phyloP scores from a whole-genome alignment of 306 rosid genomes.

The Cicer pinnatifidum region DNA sequence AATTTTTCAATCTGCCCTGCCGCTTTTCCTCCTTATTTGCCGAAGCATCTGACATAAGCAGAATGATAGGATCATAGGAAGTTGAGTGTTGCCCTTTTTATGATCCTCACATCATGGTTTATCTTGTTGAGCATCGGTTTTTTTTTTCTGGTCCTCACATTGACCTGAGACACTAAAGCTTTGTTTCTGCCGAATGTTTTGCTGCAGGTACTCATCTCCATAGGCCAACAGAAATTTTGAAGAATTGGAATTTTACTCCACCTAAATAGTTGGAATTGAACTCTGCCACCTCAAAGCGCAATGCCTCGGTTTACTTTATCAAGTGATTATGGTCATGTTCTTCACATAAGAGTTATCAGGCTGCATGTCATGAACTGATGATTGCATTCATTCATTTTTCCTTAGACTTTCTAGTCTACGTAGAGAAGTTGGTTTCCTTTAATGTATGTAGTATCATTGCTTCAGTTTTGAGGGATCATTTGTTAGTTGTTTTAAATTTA shows the following conservation, averaged over 20 bases:
- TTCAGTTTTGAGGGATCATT: constrained; percentile 36
- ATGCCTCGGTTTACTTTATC: constrained; percentile 25
- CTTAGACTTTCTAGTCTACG: neutral
- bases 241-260: constrained; percentile 54
- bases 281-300: constrained; percentile 29
- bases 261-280: constrained; percentile 49
- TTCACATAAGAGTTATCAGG: constrained; percentile 29
- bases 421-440: constrained; percentile 7
- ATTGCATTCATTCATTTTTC: constrained; percentile 14
- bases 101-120: constrained; percentile 31
- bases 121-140: neutral
- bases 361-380: constrained; percentile 13
- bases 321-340: constrained; percentile 36
- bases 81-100: constrained; percentile 7
- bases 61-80: constrained; percentile 14
- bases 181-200: constrained; percentile 42
- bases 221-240: constrained; percentile 53
- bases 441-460: constrained; percentile 18
- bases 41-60: constrained; percentile 18
- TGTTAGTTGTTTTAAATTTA: constrained; percentile 20
- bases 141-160: constrained; percentile 38
- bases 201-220: constrained; percentile 66
- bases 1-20: constrained; percentile 15
- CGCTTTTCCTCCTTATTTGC: neutral
- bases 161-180: constrained; percentile 17